Percentiles rank a stretch among this genome's conserved stretches.
Conservation (phyloP, 2,329 filamentous ascomycete species). For the Fusarium keratoplasticum region DNA sequence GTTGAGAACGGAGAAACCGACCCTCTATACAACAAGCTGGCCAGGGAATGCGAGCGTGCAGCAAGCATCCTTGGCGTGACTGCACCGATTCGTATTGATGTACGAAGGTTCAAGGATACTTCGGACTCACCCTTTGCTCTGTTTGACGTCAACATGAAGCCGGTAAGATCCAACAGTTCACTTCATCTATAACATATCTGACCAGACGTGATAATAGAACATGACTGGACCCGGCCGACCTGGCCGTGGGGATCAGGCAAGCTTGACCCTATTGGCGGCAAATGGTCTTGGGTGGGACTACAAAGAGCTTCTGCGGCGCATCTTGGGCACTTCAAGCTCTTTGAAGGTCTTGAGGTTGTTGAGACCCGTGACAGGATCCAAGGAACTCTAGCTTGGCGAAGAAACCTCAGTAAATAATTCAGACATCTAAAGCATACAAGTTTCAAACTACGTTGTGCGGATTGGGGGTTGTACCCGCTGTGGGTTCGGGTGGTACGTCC, state of each 20-base stretch:
- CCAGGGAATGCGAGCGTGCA: constrained; percentile 54
- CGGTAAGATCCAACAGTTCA: constrained; percentile 48
- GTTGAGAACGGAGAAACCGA: constrained; percentile 42
- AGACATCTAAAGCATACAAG: not conserved
- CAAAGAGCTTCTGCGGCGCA: constrained; percentile 3
- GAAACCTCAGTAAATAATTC: not conserved
- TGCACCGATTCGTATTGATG: constrained; percentile 59
- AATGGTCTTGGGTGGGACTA: constrained; percentile 21
- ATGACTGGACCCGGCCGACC: constrained; percentile 25
- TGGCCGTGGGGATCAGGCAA: constrained; percentile 19
- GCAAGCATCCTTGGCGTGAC: constrained; percentile 53
- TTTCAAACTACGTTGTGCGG: not conserved
- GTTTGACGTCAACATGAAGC: constrained; percentile 65
- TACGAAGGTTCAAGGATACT: constrained; percentile 50
- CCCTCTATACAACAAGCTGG: constrained; percentile 31
- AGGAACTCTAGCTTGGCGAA: not conserved
- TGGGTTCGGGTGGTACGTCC: not conserved
- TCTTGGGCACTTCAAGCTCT: constrained; percentile 5
- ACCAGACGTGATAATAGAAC: constrained; percentile 4
- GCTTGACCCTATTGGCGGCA: constrained; percentile 20
- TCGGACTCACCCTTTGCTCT: constrained; percentile 53
- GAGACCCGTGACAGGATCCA: not conserved
- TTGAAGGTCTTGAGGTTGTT: constrained; percentile 3
- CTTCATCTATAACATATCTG: not conserved
- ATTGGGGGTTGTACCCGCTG: not conserved